A percentile compares a stretch with the other conserved stretches of the same genome.
Evolutionary conservation across 2,329 filamentous ascomycete species (phyloP).

Genomic region (Aspergillus oerlinghausenensis): DNA sequence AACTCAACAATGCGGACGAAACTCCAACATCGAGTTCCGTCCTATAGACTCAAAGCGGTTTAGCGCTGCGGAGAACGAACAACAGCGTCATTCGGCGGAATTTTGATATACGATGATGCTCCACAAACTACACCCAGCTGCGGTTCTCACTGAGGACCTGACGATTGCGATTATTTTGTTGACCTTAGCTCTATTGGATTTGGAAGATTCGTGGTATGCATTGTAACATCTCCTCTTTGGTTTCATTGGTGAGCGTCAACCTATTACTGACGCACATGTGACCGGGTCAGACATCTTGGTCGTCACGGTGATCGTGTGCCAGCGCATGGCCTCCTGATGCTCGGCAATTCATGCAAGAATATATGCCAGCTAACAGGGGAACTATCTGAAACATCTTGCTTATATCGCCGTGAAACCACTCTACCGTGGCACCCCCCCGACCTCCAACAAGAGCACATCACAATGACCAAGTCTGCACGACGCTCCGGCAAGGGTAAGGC

Average conservation of each 20-base stretch:
- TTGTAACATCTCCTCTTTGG: neutral
- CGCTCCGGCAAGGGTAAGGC: slow-evolving; percentile 27
- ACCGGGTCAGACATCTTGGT: slow-evolving; percentile 16
- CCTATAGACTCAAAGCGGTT: slow-evolving; percentile 6
- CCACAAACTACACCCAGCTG: neutral
- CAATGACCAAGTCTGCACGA: slow-evolving; percentile 33
- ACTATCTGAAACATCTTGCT: neutral
- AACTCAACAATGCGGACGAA: slow-evolving; percentile 2
- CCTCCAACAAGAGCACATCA: neutral
- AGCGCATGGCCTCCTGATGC: neutral
- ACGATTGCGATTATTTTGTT: neutral
- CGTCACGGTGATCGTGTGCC: slow-evolving; percentile 7
- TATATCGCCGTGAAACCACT: neutral
- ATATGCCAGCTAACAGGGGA: neutral
- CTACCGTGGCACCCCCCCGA: neutral
- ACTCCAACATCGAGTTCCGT: slow-evolving; percentile 1
- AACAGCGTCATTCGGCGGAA: slow-evolving; percentile 5
- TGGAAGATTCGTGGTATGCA: neutral
- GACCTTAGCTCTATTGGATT: neutral
- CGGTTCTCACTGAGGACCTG: neutral
- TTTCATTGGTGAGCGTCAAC: neutral
- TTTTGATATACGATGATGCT: neutral
- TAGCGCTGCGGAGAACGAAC: slow-evolving; percentile 16
- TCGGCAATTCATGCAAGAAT: neutral
- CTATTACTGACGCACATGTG: slow-evolving; percentile 14